Base-by-base conservation (phyloP, 2,329 filamentous ascomycete genomes). In the Daldinia sp. region DNA sequence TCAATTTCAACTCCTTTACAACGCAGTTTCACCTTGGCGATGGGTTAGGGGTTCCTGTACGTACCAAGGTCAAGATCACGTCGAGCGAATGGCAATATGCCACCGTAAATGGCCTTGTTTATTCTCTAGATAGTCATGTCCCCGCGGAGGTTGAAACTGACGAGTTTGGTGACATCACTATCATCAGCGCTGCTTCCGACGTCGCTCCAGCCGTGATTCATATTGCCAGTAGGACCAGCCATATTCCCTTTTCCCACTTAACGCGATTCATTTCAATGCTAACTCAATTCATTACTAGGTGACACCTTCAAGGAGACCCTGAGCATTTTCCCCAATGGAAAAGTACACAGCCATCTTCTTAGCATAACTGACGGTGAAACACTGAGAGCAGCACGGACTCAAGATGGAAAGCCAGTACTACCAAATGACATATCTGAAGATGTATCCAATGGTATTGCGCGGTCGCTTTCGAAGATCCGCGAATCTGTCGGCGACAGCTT, bases 81-180 rank as follows among this genome's bases (percentile, higher is more conserved):
- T 42, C 39, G 3, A 42, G 39, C n/a, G 39, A 42, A 18, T 42
- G 39, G 39, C 39, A 42, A 9, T 42, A 42, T 18, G 39, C 39
- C n/a, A 42, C 39, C 15, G 39, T 42, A 1, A 42, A 42, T 15
- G 39, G 39, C 15, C 39, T 42, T 42, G 15, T 42, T 42, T 42
- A 42, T 42, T 42, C 39, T 42, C 39, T 42, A n/a, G 39, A 42
- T 15, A 42, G 18, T 6, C 39, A 42, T 7, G 6, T 42, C 4
- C 39, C 39, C 39, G 39, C 39, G 39, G 39, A 42, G 39, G 39
- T 42, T 42, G n/a, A 42, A 15, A 42, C 39, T 18, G 39, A 42
- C 15, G 39, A 42, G 39, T 42, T 42, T 3, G 39, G 39, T 42
- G 15, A 42, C 18, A 42, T 42, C 39, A 42, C 39, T 15, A 42